Conservation (phyloP, 352 stramenopile species). For the Bremia lactucae region DNA sequence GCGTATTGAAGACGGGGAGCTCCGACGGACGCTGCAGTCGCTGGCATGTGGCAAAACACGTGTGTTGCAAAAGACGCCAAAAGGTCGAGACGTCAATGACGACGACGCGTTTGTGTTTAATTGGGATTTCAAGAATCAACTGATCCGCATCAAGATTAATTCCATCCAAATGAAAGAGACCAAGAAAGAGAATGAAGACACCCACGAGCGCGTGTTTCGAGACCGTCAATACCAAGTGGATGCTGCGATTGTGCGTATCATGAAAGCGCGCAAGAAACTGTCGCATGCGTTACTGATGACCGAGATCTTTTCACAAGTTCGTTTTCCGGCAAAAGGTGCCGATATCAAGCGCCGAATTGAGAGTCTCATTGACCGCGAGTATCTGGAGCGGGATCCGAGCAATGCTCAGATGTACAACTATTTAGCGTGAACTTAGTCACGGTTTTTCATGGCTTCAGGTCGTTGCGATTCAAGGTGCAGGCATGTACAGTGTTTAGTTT, state of each 20-base stretch:
- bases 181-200: slow-evolving; percentile 88
- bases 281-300: slow-evolving; percentile 92
- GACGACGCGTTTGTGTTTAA: slow-evolving; percentile 85
- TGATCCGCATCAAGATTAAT: slow-evolving; percentile 91
- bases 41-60: slow-evolving; percentile 85
- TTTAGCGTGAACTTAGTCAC: slow-evolving; percentile 38
- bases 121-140: slow-evolving; percentile 70
- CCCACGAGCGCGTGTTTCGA: slow-evolving; percentile 88
- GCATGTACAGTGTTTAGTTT: too few relatives aligned
- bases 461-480: too few relatives aligned
- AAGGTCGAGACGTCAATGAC: slow-evolving; percentile 81
- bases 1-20: slow-evolving; percentile 83
- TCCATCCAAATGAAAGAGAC: slow-evolving; percentile 93
- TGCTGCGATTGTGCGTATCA: slow-evolving; percentile 96
- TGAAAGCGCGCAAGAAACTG: slow-evolving; percentile 97
- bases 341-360: slow-evolving; percentile 86
- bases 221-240: slow-evolving; percentile 91
- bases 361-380: slow-evolving; percentile 84
- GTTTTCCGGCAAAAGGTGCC: slow-evolving; percentile 67
- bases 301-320: slow-evolving; percentile 93
- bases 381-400: slow-evolving; percentile 71
- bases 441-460: background rate
- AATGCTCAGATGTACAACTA: slow-evolving; percentile 85
- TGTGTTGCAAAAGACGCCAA: slow-evolving; percentile 81
- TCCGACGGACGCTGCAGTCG: slow-evolving; percentile 83